Conservation (phyloP, 192 early-diverging fungal genomes). For the Gamsiella multidivaricata region DNA sequence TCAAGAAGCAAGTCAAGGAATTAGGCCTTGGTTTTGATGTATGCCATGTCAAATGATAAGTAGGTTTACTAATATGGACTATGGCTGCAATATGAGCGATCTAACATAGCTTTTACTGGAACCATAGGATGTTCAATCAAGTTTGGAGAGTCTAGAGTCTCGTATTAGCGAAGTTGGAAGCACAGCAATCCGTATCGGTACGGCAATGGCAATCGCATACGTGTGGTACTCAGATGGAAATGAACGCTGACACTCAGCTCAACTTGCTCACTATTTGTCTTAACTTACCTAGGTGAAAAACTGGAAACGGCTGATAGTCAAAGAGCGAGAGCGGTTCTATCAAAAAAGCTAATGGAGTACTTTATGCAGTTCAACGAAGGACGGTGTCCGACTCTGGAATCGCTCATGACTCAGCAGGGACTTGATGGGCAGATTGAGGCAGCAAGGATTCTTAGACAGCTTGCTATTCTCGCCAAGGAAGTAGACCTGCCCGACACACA, state of each 20-base stretch:
- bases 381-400: constrained; percentile 77
- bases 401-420: constrained; percentile 73
- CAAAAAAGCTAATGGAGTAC: constrained; percentile 91
- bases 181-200: constrained; percentile 95
- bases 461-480: constrained; percentile 89
- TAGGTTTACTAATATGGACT: too few species aligned
- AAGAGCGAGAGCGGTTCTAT: constrained; percentile 84
- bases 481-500: constrained; percentile 77
- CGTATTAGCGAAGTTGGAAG: constrained; percentile 93
- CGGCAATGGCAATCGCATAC: neutral
- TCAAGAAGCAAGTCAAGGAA: constrained; percentile 83
- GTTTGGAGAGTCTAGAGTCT: constrained; percentile 89
- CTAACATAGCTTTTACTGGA: too few species aligned
- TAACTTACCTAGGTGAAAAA: constrained; percentile 80
- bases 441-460: constrained; percentile 83
- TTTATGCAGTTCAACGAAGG: constrained; percentile 93
- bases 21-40: constrained; percentile 86
- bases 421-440: constrained; percentile 90
- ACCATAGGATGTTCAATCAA: constrained; percentile 86
- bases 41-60: neutral
- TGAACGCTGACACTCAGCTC: too few species aligned
- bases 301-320: constrained; percentile 96
- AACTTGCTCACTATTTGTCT: neutral
- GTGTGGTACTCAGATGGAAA: neutral
- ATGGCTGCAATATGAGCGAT: too few species aligned